Evolutionary conservation across 306 rosid species (phyloP), one percentile per base, ranked within the genome.

Genomic region (Canavalia ensiformis): DNA sequence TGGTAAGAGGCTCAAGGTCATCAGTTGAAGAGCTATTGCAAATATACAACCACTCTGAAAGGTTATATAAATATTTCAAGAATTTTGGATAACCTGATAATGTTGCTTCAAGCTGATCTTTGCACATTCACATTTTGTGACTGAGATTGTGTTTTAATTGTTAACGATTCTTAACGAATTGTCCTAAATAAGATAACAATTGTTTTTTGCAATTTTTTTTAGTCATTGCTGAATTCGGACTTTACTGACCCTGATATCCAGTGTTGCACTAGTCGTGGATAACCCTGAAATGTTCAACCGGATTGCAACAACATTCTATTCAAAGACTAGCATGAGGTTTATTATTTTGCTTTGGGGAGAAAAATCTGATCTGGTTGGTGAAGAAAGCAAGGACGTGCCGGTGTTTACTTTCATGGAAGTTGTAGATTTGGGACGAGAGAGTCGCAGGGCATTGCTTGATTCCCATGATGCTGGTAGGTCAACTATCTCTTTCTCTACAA

Each of bases 1-100:
- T 95, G 75, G 98, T 91, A 50, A 90, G 99, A 84, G 99, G 99
- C 75, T 93, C 98, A 79, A 90, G 99, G 86, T 95, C 98, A 54
- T 90, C 99, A 0, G 88, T 65, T 25, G 98, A 91, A 83, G 99
- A 95, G 84, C 84, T 95, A 52, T 79, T 91, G 84, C 93, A 89
- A 73, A 93, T 95, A 87, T 95, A 93, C 83, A 82, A 76, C 83
- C 99, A 93, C 87, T 93, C 98, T 46, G 98, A 95, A 81, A 95
- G 99, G 99, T 95, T 71, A 74, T 72, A 35, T 68, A 18, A 72
- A 45, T 13, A 59, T 33, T 62, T 81, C 45, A 2, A 52, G 25
- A 59, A 62, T 34, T 44, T 63, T 62, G 4, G 2, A 62, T 62
- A 11, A 62, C 11, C 3, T 31, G 45, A 62, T 34, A 11, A 64